Percentiles rank a stretch among this genome's conserved stretches.
Evolutionary conservation across 768 basidiomycete species (phyloP).

Genomic region (Tylopilus rubrobrunneus): DNA sequence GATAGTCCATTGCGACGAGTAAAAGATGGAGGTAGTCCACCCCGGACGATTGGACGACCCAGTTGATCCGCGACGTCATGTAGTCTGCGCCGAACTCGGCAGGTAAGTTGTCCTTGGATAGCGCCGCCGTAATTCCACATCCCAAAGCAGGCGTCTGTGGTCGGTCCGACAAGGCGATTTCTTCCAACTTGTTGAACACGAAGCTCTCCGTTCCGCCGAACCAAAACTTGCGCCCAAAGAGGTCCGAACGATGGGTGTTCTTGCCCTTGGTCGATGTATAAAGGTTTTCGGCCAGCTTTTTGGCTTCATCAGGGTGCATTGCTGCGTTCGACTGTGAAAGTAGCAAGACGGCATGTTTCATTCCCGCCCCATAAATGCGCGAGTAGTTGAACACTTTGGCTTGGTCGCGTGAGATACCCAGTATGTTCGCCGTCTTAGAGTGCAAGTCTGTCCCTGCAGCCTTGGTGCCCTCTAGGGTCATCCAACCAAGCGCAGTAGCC

Average conservation of each 20-base stretch:
- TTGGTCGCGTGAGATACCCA: constrained; percentile 89
- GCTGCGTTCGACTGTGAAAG: constrained; percentile 79
- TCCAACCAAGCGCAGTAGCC: constrained; percentile 97
- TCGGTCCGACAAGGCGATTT: constrained; percentile 81
- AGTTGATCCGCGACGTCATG: constrained; percentile 96
- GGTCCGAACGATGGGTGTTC: constrained; percentile 70
- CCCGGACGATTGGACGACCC: constrained; percentile 98
- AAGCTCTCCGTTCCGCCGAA: constrained; percentile 94
- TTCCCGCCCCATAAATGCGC: constrained; percentile 97
- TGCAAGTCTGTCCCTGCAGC: constrained; percentile 92
- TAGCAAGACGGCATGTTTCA: constrained; percentile 87
- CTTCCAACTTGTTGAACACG: constrained; percentile 96
- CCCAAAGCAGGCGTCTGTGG: constrained; percentile 95
- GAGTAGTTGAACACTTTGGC: constrained; percentile 99
- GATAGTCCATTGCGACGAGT: constrained; percentile 91
- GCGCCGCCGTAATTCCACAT: constrained; percentile 89
- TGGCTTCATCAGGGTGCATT: constrained; percentile 76
- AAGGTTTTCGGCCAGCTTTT: constrained; percentile 74
- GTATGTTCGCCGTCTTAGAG: constrained; percentile 91
- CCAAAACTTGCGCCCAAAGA: constrained; percentile 88
- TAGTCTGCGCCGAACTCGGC: constrained; percentile 80
- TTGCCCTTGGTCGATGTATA: constrained; percentile 94
- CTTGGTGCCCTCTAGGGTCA: constrained; percentile 98
- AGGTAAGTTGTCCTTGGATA: constrained; percentile 87
- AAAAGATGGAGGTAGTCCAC: constrained; percentile 97